phyloP scores from a whole-genome alignment of 345 rosid genomes.

The Ceriops tagal region DNA sequence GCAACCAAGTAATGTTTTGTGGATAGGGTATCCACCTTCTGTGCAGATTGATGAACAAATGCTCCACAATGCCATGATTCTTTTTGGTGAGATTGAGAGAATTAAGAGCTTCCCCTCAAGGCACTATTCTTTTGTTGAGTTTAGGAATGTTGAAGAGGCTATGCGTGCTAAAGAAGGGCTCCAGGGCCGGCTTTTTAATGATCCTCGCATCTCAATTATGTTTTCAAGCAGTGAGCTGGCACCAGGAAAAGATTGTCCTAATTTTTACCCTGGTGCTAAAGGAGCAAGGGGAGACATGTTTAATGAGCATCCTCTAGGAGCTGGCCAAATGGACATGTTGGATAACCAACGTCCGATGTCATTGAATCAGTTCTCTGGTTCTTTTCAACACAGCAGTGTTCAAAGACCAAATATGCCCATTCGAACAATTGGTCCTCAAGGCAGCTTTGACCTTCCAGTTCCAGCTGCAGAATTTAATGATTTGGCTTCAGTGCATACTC shows the following conservation, averaged over 20 bases:
- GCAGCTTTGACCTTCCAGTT: constrained; percentile 46
- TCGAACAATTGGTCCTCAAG: constrained; percentile 49
- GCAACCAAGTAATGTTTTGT: constrained; percentile 76
- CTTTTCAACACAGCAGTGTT: constrained; percentile 34
- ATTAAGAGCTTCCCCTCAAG: constrained; percentile 74
- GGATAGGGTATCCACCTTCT: constrained; percentile 96
- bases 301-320: constrained; percentile 42
- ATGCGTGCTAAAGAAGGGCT: constrained; percentile 90
- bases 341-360: constrained; percentile 43
- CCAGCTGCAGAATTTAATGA: constrained; percentile 54
- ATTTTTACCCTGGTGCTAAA: constrained; percentile 49
- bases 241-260: constrained; percentile 52
- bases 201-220: constrained; percentile 86
- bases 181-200: constrained; percentile 87
- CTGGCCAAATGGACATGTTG: constrained; percentile 42
- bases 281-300: constrained; percentile 55
- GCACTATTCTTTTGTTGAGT: constrained; percentile 87
- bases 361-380: constrained; percentile 30
- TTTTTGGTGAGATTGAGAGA: constrained; percentile 96
- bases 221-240: constrained; percentile 65
- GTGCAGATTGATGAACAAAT: constrained; percentile 83
- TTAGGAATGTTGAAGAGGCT: constrained; percentile 94
- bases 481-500: constrained; percentile 32
- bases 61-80: constrained; percentile 98
- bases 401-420: constrained; percentile 35